These are phyloP conservation scores for Umbelopsis sp. DNA, from an alignment of 192 early-diverging fungal genomes.

Conservation along the genomic window DNA sequence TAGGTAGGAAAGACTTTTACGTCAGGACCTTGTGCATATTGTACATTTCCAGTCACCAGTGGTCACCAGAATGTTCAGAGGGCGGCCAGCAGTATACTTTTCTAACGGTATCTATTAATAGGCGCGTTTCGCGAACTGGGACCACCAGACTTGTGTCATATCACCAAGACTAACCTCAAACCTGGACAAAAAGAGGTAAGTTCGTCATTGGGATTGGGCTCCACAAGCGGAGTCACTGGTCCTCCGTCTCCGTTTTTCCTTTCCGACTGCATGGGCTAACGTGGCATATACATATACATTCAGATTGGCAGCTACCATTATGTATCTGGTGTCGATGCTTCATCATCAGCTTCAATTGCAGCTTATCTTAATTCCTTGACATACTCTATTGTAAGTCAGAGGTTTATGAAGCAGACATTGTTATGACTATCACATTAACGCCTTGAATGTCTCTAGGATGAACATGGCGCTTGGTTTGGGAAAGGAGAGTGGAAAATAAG, in stretches of 20 bases:
- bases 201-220: neutral
- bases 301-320: constrained; percentile 88
- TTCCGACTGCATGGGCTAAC: constrained; percentile 4
- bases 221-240: neutral
- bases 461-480: constrained; percentile 64
- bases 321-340: constrained; percentile 78
- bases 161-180: constrained; percentile 90
- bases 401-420: neutral
- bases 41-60: neutral
- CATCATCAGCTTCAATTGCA: constrained; percentile 93
- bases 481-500: constrained; percentile 64
- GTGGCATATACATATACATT: constrained; percentile 16
- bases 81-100: neutral
- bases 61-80: too few relatives aligned
- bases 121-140: constrained; percentile 90
- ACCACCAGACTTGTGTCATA: constrained; percentile 96
- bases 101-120: constrained; percentile 32
- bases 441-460: constrained; percentile 45
- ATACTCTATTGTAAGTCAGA: constrained; percentile 74
- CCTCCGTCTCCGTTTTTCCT: neutral
- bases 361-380: constrained; percentile 98
- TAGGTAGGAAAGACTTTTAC: constrained; percentile 63
- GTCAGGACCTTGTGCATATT: neutral
- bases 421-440: neutral
- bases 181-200: constrained; percentile 74